Conservation (phyloP, 2,329 filamentous ascomycete genomes). For the Balansia obtecta region DNA sequence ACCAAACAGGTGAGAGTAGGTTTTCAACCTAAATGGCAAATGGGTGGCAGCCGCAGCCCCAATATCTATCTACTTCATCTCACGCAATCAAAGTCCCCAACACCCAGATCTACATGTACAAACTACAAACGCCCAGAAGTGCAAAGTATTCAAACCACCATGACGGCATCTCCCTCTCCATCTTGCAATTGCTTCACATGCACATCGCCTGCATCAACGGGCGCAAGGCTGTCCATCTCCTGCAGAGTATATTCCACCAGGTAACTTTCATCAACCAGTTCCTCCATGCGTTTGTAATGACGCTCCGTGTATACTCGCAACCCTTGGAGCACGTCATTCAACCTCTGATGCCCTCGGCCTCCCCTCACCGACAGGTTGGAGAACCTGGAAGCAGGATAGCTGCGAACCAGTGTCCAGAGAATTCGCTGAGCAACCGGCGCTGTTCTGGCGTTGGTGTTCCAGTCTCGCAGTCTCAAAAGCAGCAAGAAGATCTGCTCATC, state of each 20-base stretch:
- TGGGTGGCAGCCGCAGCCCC: too few species aligned
- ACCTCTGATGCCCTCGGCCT: slow-evolving; percentile 45
- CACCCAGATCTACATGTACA: neutral
- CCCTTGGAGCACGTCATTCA: slow-evolving; percentile 80
- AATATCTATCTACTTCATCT: too few species aligned
- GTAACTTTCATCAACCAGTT: slow-evolving; percentile 87
- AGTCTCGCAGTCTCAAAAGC: slow-evolving; percentile 74
- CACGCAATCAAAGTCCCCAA: neutral
- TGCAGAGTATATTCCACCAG: slow-evolving; percentile 84
- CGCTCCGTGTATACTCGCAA: slow-evolving; percentile 83
- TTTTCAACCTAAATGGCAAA: too few species aligned
- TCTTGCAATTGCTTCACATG: slow-evolving; percentile 24
- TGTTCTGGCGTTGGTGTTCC: slow-evolving; percentile 92
- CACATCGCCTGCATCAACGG: slow-evolving; percentile 23
- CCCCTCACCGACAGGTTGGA: slow-evolving; percentile 54
- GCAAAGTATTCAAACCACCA: slow-evolving; percentile 3
- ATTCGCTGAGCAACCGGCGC: slow-evolving; percentile 77
- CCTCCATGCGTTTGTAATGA: slow-evolving; percentile 82
- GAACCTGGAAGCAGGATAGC: slow-evolving; percentile 68
- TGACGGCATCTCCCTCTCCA: slow-evolving; percentile 9
- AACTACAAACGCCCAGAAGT: neutral
- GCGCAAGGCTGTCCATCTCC: slow-evolving; percentile 73
- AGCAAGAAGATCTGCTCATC: slow-evolving; percentile 79
- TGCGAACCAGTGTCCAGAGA: slow-evolving; percentile 64
- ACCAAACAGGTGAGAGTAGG: too few species aligned